Evolutionary conservation across 345 rosid genomes (phyloP), one percentile per base, ranked within the genome.

Genomic region (Sisymbrium irio): DNA sequence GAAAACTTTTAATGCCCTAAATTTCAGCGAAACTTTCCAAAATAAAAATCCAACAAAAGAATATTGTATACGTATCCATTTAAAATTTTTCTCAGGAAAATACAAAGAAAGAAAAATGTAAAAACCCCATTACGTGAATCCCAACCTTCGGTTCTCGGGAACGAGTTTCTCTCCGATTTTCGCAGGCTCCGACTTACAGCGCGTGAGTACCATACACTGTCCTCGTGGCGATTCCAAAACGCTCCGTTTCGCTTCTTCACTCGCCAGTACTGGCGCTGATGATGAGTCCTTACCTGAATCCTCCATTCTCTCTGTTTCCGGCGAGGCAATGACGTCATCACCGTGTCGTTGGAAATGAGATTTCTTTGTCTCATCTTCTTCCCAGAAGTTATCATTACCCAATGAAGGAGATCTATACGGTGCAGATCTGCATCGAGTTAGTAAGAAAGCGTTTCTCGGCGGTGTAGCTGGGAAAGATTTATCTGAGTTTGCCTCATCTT

Each of bases 171-270:
- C 85, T 9, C 80, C 89, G 36, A 77, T 83, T 77, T 91, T 86
- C 40, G 94, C 87, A 78, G 98, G 97, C 70, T 86, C 98, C 13
- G 98, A 91, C 57, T 93, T 91, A 80, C 97, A 84, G 63, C 98
- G 81, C 33, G 83, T 85, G 57, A 93, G 92, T 12, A 85, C 65
- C 72, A 76, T 13, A 44, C 90, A 79, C 55, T 51, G 76, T 27
- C 64, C 59, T 19, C 22, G 47, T 51, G 78, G 62, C 61, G 59
- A 36, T 28, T 39, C 28, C 72, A 40, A 17, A 64, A 18, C 75
- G 78, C 83, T 45, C 71, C 35, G 79, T 67, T 53, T 63, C 33
- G 51, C 77, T 33, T 20, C 79, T 17, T 79, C 37, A 67, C 69
- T 76, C 62, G n/a, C 66, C 0, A 9, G n/a, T n/a, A n/a, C n/a